Evolutionary conservation across 768 basidiomycete species (phyloP).

Genomic region (Hemileccinum rubropunctum): DNA sequence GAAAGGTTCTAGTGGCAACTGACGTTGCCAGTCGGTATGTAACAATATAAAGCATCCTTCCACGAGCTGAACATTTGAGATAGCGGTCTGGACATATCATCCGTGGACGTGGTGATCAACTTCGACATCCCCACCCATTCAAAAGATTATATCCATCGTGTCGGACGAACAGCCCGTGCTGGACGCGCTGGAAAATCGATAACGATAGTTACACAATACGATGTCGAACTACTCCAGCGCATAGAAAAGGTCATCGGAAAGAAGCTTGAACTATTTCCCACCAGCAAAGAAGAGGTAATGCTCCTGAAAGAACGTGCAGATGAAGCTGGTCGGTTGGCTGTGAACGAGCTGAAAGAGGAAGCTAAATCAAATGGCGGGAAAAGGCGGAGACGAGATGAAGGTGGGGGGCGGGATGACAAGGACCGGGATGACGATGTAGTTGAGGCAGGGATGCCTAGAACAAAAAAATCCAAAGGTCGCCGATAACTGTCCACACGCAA

Average conservation of each 20-base stretch:
- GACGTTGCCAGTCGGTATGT: slow-evolving; percentile 90
- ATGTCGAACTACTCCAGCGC: slow-evolving; percentile 92
- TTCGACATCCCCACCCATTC: slow-evolving; percentile 97
- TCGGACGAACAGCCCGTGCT: slow-evolving; percentile 95
- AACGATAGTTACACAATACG: slow-evolving; percentile 98
- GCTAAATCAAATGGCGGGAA: slow-evolving; percentile 48
- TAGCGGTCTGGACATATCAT: slow-evolving; percentile 92
- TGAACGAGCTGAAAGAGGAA: slow-evolving; percentile 79
- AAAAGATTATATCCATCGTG: slow-evolving; percentile 98
- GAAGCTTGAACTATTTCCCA: slow-evolving; percentile 86
- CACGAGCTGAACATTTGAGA: slow-evolving; percentile 3
- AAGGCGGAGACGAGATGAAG: slow-evolving; percentile 48
- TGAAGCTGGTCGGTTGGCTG: slow-evolving; percentile 78
- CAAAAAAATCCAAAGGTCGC: slow-evolving; percentile 54
- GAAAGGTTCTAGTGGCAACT: slow-evolving; percentile 90
- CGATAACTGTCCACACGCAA: slow-evolving; percentile 22
- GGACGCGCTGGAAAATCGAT: slow-evolving; percentile 97
- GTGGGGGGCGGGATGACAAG: slow-evolving; percentile 62
- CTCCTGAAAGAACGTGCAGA: slow-evolving; percentile 85
- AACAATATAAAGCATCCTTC: not conserved
- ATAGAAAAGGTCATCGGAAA: slow-evolving; percentile 92
- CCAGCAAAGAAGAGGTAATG: slow-evolving; percentile 85
- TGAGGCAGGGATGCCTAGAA: slow-evolving; percentile 82
- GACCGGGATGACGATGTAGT: slow-evolving; percentile 93
- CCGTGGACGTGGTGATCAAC: slow-evolving; percentile 96